phyloP scores from a whole-genome alignment of 2,329 filamentous ascomycete species.

The Neopestalotiopsis sp. region DNA sequence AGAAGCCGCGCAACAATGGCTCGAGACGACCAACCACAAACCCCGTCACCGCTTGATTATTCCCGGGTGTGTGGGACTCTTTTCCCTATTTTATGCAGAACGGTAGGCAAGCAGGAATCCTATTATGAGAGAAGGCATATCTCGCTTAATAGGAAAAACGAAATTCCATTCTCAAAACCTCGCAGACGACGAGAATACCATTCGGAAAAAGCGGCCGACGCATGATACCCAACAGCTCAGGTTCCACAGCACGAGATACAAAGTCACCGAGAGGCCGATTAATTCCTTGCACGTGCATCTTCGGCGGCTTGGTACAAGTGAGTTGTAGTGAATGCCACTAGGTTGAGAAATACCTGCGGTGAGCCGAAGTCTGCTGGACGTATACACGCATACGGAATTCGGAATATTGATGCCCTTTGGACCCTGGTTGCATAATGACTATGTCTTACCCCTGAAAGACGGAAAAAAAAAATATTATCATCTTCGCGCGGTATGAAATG shows the following conservation, averaged over 20 bases:
- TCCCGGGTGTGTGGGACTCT: not conserved
- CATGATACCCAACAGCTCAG: not conserved
- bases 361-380: not conserved
- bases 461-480: not conserved
- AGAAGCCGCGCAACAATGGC: not conserved
- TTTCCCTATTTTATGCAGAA: not conserved
- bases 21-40: not conserved
- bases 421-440: not conserved
- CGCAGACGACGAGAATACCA: not conserved
- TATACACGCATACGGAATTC: not conserved
- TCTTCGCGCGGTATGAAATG: too few species aligned
- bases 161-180: not conserved
- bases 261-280: not conserved
- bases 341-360: not conserved
- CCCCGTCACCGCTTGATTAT: constrained; percentile 1
- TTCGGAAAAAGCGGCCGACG: not conserved
- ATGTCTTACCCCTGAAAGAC: not conserved
- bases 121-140: not conserved
- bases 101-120: not conserved
- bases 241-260: not conserved
- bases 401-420: not conserved
- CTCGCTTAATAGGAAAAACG: constrained; percentile 1
- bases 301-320: not conserved
- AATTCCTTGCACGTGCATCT: not conserved
- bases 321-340: not conserved